Percentiles rank a stretch among this genome's conserved stretches.
Conservation (phyloP, 2,329 filamentous ascomycete species). For the Botrytis fabae region DNA sequence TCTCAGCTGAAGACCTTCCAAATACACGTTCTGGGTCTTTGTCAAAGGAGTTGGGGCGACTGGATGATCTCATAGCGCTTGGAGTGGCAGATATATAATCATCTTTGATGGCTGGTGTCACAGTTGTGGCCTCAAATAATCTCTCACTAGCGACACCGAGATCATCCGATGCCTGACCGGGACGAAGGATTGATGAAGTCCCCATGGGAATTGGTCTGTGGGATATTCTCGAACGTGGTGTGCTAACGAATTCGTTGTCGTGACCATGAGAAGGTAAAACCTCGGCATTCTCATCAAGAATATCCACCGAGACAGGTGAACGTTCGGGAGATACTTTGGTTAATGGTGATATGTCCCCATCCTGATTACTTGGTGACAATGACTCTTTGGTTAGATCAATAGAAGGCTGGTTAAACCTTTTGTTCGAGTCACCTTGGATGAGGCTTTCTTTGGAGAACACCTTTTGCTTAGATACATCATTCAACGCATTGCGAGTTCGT, state of each 20-base stretch:
- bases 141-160: not conserved
- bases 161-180: not conserved
- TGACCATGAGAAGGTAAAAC: not conserved
- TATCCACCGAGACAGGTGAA: not conserved
- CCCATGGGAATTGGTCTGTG: constrained; percentile 4
- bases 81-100: not conserved
- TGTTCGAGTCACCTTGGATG: not conserved
- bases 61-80: not conserved
- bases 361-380: constrained; percentile 27
- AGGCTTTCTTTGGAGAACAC: constrained; percentile 2
- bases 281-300: not conserved
- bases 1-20: not conserved
- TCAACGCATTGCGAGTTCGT: constrained; percentile 37
- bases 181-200: not conserved
- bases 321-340: not conserved
- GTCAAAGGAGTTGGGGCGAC: not conserved
- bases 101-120: not conserved
- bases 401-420: not conserved
- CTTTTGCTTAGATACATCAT: constrained; percentile 36
- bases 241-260: not conserved
- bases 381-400: not conserved
- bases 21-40: not conserved
- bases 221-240: constrained; percentile 9
- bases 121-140: not conserved
- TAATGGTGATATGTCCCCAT: constrained; percentile 26